These are phyloP conservation scores for Lactifluus rugatus DNA, from an alignment of 768 basidiomycete genomes.

Conservation along the genomic window DNA sequence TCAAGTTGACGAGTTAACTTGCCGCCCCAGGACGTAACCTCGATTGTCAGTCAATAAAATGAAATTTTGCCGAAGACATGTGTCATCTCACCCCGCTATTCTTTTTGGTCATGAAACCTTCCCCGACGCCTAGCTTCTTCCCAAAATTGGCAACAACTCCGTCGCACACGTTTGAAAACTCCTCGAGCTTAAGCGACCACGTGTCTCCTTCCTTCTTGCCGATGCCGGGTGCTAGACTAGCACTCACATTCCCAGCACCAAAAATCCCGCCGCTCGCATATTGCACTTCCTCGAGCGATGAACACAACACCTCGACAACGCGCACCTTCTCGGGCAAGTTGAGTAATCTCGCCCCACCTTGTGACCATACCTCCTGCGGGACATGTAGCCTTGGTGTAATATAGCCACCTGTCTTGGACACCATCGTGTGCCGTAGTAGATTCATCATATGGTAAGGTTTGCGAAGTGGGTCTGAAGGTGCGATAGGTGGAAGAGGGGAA, in stretches of 20 bases:
- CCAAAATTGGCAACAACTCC: conserved; percentile 72
- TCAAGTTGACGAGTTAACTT: conserved; percentile 68
- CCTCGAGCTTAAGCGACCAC: conserved; percentile 72
- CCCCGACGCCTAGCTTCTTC: conserved; percentile 82
- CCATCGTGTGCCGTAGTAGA: conserved; percentile 70
- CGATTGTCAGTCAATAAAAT: not conserved
- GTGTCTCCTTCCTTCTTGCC: conserved; percentile 69
- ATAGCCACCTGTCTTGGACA: conserved; percentile 73
- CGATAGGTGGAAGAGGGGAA: conserved; percentile 65
- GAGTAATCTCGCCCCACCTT: conserved; percentile 75
- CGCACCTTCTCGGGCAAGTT: conserved; percentile 81
- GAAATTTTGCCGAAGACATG: not conserved
- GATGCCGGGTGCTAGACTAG: conserved; percentile 63
- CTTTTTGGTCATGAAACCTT: conserved; percentile 79
- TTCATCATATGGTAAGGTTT: conserved; percentile 91
- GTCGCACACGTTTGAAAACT: conserved; percentile 71
- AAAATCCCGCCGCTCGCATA: conserved; percentile 62
- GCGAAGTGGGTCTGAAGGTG: conserved; percentile 63
- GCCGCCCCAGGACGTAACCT: conserved; percentile 60
- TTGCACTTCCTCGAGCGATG: conserved; percentile 72
- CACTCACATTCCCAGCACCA: conserved; percentile 70
- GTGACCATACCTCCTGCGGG: conserved; percentile 85
- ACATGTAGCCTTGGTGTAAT: conserved; percentile 80
- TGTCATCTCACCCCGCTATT: conserved; percentile 40
- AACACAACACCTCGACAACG: conserved; percentile 68